A percentile compares a stretch with the other conserved stretches of the same genome.
phyloP scores from a whole-genome alignment of 768 basidiomycete species.

The Chiua virens region DNA sequence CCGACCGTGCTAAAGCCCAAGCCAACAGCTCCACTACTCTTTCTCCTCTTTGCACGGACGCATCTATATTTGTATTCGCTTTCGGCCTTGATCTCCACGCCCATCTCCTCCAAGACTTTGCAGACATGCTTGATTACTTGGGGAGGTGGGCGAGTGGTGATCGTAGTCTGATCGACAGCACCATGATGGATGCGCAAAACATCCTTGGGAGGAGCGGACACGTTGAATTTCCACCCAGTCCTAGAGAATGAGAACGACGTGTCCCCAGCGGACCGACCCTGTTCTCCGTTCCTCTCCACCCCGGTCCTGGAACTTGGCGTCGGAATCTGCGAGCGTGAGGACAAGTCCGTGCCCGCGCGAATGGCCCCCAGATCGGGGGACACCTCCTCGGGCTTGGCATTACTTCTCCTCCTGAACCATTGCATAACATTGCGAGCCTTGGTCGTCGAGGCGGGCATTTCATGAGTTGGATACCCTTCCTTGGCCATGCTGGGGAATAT shows the following conservation, averaged over 20 bases:
- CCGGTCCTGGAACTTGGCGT: conserved; percentile 28
- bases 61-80: conserved; percentile 91
- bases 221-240: conserved; percentile 32
- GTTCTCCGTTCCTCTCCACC: conserved; percentile 17
- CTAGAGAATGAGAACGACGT: conserved; percentile 40
- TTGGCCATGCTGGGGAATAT: conserved; percentile 29
- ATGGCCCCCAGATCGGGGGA: conserved; percentile 8
- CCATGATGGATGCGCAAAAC: conserved; percentile 85
- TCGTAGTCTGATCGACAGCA: conserved; percentile 85
- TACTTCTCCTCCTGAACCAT: conserved; percentile 88
- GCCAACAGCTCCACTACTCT: conserved; percentile 45
- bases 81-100: conserved; percentile 84
- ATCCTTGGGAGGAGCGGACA: conserved; percentile 39
- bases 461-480: conserved; percentile 28
- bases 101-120: conserved; percentile 82
- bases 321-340: conserved; percentile 31
- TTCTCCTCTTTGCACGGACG: conserved; percentile 73
- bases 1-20: conserved; percentile 42
- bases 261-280: conserved; percentile 28
- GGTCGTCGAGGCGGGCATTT: conserved; percentile 71
- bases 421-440: conserved; percentile 97
- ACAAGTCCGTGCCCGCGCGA: conserved; percentile 23
- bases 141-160: conserved; percentile 81
- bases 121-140: conserved; percentile 88
- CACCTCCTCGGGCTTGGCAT: conserved; percentile 35